A percentile compares a stretch with the other conserved stretches of the same genome.
phyloP scores from a whole-genome alignment of 768 basidiomycete species.

The Pleurotus tuber-regium region DNA sequence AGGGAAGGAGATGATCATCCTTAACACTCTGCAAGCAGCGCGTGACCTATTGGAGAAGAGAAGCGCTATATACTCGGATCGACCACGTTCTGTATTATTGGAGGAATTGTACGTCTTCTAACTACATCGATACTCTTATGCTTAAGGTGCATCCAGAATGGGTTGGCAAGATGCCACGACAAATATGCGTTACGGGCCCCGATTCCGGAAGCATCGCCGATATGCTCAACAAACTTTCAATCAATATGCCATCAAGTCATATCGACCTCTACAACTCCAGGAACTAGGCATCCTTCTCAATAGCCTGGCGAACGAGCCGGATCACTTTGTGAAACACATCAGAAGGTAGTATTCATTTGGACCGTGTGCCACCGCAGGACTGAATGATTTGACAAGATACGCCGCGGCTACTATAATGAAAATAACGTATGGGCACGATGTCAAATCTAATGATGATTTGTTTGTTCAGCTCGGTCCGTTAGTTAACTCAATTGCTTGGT shows the following conservation, averaged over 20 bases:
- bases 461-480: conserved; percentile 41
- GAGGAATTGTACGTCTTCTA: conserved; percentile 40
- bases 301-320: conserved; percentile 35
- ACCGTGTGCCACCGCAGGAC: no score
- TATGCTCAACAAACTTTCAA: conserved; percentile 51
- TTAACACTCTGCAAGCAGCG: conserved; percentile 44
- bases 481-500: conserved; percentile 2
- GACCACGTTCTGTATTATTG: conserved; percentile 45
- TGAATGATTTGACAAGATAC: no score
- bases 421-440: conserved; percentile 46
- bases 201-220: conserved; percentile 50
- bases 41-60: conserved; percentile 52
- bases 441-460: conserved; percentile 40
- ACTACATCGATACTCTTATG: neutral
- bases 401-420: conserved; percentile 46
- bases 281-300: conserved; percentile 41
- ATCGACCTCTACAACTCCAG: conserved; percentile 41
- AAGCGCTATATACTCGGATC: conserved; percentile 53
- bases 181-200: conserved; percentile 29
- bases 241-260: conserved; percentile 34
- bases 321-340: conserved; percentile 39
- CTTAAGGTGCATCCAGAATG: neutral
- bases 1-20: conserved; percentile 45
- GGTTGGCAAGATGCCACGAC: conserved; percentile 9
- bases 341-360: no score